phyloP scores from a whole-genome alignment of 331 rosid species.

The Acacia pycnantha region DNA sequence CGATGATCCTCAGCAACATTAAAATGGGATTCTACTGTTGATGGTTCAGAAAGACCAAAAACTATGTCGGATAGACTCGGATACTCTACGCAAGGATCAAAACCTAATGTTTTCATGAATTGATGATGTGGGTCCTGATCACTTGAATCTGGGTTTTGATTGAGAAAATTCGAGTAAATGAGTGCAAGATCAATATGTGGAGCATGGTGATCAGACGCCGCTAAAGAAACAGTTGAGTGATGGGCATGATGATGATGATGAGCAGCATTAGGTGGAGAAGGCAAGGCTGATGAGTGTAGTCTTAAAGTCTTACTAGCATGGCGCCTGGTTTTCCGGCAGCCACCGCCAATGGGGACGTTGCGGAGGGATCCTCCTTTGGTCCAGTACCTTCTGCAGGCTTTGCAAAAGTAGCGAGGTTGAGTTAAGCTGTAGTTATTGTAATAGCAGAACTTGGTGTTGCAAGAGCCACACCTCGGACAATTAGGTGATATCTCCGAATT shows the following conservation, averaged over 20 bases:
- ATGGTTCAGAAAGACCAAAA: conserved; percentile 11
- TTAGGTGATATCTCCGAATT: conserved; percentile 54
- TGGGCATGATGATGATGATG: not conserved
- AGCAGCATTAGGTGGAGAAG: not conserved
- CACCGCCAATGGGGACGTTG: conserved; percentile 68
- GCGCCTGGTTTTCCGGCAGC: conserved; percentile 58
- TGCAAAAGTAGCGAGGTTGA: conserved; percentile 75
- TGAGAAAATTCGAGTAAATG: conserved; percentile 63
- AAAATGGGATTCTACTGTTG: conserved; percentile 24
- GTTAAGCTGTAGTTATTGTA: conserved; percentile 75
- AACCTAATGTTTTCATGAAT: conserved; percentile 17
- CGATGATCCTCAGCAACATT: not conserved
- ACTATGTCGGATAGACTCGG: conserved; percentile 26
- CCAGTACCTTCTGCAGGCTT: conserved; percentile 68
- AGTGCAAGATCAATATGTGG: conserved; percentile 61
- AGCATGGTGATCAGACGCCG: conserved; percentile 29
- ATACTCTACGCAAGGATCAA: conserved; percentile 37
- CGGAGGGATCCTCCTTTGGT: conserved; percentile 74
- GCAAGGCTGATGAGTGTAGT: conserved; percentile 14
- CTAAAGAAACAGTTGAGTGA: not conserved
- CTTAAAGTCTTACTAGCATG: conserved; percentile 27
- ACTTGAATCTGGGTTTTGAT: conserved; percentile 41
- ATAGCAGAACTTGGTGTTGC: conserved; percentile 67
- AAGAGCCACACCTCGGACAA: conserved; percentile 71
- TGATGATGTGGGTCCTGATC: conserved; percentile 32